Percentiles rank a stretch among this genome's conserved stretches.
These are phyloP conservation scores for Phyllosticta citribraziliensis DNA, from an alignment of 2,329 filamentous ascomycete species.

Conservation along the genomic window DNA sequence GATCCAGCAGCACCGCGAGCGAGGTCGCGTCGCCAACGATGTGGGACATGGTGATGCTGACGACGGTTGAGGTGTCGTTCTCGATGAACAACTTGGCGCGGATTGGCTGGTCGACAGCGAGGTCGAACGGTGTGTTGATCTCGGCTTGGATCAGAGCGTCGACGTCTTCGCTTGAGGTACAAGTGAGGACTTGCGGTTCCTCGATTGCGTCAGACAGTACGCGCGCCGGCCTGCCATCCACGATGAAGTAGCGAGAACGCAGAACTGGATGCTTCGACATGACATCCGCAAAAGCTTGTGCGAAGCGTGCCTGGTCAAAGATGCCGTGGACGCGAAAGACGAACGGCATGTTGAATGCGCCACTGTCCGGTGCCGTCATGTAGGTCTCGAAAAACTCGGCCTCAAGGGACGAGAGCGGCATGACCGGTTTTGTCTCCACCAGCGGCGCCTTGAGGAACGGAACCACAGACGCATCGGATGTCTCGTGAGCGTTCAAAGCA, in stretches of 20 bases:
- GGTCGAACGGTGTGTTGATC: not conserved
- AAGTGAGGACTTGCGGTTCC: not conserved
- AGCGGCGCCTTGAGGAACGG: not conserved
- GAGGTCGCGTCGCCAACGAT: constrained; percentile 3
- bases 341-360: not conserved
- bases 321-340: not conserved
- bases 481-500: not conserved
- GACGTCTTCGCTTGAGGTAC: not conserved
- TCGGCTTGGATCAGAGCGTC: not conserved
- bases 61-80: not conserved
- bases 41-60: constrained; percentile 6
- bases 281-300: not conserved
- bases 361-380: not conserved
- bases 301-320: not conserved
- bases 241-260: not conserved
- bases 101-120: not conserved
- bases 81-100: not conserved
- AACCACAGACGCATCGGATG: not conserved
- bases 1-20: not conserved
- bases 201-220: not conserved
- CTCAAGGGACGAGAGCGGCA: not conserved
- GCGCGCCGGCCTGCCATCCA: not conserved
- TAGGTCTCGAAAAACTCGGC: not conserved
- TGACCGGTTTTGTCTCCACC: not conserved
- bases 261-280: constrained; percentile 1